A percentile compares a stretch with the other conserved stretches of the same genome.
These are phyloP conservation scores for Orbilia quercus DNA, from an alignment of 2,329 filamentous ascomycete genomes.

Conservation along the genomic window DNA sequence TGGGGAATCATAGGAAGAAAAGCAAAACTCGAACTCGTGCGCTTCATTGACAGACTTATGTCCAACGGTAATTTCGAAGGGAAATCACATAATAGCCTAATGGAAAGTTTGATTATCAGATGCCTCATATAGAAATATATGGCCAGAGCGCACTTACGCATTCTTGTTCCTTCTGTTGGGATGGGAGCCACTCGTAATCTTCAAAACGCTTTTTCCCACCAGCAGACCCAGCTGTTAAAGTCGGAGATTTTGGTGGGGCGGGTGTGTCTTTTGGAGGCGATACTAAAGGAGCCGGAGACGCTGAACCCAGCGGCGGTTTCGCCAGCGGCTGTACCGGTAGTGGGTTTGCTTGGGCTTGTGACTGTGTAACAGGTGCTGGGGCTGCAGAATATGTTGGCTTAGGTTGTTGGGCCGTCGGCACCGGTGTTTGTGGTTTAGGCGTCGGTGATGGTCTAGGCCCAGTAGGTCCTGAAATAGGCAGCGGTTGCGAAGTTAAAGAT, in stretches of 20 bases:
- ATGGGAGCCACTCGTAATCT: conserved; percentile 53
- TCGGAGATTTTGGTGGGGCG: conserved; percentile 36
- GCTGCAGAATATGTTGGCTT: conserved; percentile 4
- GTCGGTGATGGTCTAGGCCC: conserved; percentile 37
- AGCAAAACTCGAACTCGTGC: no score
- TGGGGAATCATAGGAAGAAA: no score
- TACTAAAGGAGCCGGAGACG: conserved; percentile 2
- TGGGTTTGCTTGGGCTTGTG: conserved; percentile 12
- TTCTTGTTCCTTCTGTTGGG: conserved; percentile 55
- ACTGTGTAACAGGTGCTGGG: conserved; percentile 19
- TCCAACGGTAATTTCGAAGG: neutral
- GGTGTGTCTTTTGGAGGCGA: conserved; percentile 19
- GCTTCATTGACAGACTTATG: no score
- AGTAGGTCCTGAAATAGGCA: conserved; percentile 1
- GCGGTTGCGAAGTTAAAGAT: conserved; percentile 44
- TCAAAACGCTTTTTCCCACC: conserved; percentile 49
- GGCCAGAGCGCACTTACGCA: conserved; percentile 28
- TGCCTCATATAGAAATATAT: neutral
- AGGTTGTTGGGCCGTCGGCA: conserved; percentile 4
- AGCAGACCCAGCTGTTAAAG: conserved; percentile 3
- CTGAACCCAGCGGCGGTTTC: neutral
- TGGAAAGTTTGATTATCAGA: neutral
- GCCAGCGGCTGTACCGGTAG: conserved; percentile 15
- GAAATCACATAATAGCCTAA: conserved; percentile 42
- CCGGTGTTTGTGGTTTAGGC: conserved; percentile 33